Base-by-base conservation (phyloP, 2,329 filamentous ascomycete species). In the Sclerotiophoma versabilis region DNA sequence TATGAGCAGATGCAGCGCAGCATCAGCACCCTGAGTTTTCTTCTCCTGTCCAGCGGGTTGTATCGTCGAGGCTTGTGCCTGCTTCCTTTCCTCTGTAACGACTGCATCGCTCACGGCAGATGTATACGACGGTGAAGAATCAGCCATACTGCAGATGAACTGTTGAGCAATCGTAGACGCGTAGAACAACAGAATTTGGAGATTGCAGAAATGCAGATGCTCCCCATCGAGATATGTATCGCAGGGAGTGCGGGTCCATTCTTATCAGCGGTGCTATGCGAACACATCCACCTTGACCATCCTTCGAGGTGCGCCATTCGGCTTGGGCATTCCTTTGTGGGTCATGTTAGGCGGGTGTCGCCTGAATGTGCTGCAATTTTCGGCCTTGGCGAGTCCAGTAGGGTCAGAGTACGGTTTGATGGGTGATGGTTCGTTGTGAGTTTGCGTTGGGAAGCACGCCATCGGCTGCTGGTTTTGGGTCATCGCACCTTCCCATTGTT, bases 1-100 rank as follows among this genome's bases (percentile, higher is more conserved):
- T n/a, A 44, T 55, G 25, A 59, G 46, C 8, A 59, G 29, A 22
- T 59, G 45, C 1, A 60, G 48, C 14, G 57, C 59, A 17, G 54
- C 55, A 52, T 59, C 61, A 10, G 45, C 45, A 11, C 55, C 59
- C 19, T 50, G 37, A 11, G 22, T 17, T 39, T 19, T 17, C 8
- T 32, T 23, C 3, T 9, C 14, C 11, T 32, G 23, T 8, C 11
- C 11, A 4, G 11, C n/a, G 12, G n/a, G 25, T 5, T 29, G 49
- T n/a, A 27, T 26, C 15, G 29, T 15, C 5, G 25, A 17, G 11
- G 43, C 19, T 26, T 32, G 30, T 30, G 15, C n/a, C 15, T 47
- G 49, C 32, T 36, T 37, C 3, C n/a, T 12, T 14, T 43, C 38
- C 8, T 27, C 17, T 22, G 17, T 10, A 23, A 22, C 14, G 7